Evolutionary conservation across 1,284 basidiomycete species (phyloP), one percentile per base, ranked within the genome.

Genomic region (Boletus subluridellus): DNA sequence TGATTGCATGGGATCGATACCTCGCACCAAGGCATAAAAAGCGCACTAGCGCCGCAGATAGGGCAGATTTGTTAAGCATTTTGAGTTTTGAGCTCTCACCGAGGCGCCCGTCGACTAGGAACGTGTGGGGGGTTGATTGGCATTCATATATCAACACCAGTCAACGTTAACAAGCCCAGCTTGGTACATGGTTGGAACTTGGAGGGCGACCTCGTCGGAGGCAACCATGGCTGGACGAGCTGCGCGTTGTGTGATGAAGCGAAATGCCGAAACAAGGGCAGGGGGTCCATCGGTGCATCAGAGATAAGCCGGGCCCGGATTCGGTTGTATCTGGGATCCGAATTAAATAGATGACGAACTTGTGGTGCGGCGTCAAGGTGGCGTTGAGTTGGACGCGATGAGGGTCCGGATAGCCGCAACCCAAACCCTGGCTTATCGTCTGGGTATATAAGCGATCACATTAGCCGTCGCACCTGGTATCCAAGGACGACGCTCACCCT

Each of bases 331-430:
- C 38, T n/a, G 38, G 5, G 17, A 15, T 38, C 38, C 17, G 38
- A n/a, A 26, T 26, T 35, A 35, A 37, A 37, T 35, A 35, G 15
- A 37, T 37, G 42, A 15, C 44, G 44, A 45, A 5, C 24, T 28
- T 24, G 15, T 14, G 14, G 21, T 49, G 69, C 68, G 67, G 68
- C 41, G 66, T 35, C 58, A 71, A 52, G 59, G 63, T 62, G 67
- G 63, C 45, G 49, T 48, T 57, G 54, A 32, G 32, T 32, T 32
- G 7, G 12, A 35, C 12, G 15, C 1, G 15, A 15, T 4, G 15
- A 17, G 37, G 15, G 37, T 21, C 21, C 21, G 21, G 21, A 21
- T 15, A 35, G 26, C 12, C 46, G 6, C 14, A 42, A 28, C 60
- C 48, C 47, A 34, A 44, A 52, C 64, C 65, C 65, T 56, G 49